Evolutionary conservation across 2,329 filamentous ascomycete species (phyloP).

Genomic region (Sphaerulina musiva): DNA sequence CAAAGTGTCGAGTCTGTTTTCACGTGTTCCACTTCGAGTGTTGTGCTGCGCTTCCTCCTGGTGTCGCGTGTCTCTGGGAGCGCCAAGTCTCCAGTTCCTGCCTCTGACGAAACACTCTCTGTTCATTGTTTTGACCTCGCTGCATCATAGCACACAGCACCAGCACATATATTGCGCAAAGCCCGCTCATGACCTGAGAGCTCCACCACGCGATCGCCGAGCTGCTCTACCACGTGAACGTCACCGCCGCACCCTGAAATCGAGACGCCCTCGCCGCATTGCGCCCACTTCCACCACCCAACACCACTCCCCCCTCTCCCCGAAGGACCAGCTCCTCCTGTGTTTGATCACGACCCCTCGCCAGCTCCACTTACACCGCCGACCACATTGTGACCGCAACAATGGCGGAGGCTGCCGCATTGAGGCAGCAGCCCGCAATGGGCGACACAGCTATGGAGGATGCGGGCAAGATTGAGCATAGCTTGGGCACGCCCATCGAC

Average conservation of each 20-base stretch:
- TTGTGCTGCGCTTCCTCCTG: neutral
- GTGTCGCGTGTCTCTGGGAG: neutral
- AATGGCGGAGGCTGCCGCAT: conserved; percentile 32
- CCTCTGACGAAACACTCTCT: neutral
- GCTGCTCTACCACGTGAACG: neutral
- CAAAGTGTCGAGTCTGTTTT: neutral
- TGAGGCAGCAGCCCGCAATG: conserved; percentile 26
- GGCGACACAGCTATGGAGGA: conserved; percentile 98
- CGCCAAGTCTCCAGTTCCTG: neutral
- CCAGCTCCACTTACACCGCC: conserved; percentile 6
- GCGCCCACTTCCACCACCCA: conserved; percentile 1
- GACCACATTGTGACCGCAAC: conserved; percentile 8
- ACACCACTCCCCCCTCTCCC: neutral
- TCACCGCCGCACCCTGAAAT: neutral
- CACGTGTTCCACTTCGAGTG: neutral
- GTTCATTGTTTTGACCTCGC: neutral
- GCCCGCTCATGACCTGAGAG: neutral
- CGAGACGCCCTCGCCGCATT: neutral
- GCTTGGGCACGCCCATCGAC: conserved; percentile 68
- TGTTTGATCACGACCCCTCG: conserved; percentile 7
- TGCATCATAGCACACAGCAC: neutral
- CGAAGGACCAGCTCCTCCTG: neutral
- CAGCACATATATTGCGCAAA: neutral
- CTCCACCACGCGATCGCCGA: neutral
- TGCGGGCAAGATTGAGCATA: conserved; percentile 72